Percentiles rank a stretch among this genome's conserved stretches.
Conservation (phyloP, 2,329 filamentous ascomycete species). For the Sporothrix brasiliensis region DNA sequence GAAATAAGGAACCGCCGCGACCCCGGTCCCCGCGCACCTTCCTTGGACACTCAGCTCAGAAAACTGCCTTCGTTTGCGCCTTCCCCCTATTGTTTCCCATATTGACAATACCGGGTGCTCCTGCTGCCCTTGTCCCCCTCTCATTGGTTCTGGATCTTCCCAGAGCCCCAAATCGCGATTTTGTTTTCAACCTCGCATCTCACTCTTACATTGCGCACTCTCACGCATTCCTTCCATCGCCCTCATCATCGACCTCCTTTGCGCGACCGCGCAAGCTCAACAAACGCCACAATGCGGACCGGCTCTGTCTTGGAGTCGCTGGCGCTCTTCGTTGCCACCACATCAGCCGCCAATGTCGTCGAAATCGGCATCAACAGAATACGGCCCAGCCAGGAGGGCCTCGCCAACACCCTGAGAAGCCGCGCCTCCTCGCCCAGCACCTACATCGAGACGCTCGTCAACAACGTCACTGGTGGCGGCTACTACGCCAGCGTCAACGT, state of each 20-base stretch:
- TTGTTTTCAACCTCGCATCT: not conserved
- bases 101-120: conserved; percentile 17
- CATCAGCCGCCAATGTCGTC: conserved; percentile 33
- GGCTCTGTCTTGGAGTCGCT: conserved; percentile 13
- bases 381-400: conserved; percentile 31
- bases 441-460: conserved; percentile 49
- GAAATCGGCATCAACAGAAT: conserved; percentile 36
- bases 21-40: conserved; percentile 4
- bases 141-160: conserved; percentile 3
- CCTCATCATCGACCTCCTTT: not conserved
- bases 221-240: no score
- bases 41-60: conserved; percentile 18
- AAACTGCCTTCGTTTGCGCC: conserved; percentile 23
- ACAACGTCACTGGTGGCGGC: conserved; percentile 58
- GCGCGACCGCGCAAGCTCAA: conserved; percentile 1
- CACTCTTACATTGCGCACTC: not conserved
- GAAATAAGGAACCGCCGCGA: conserved; percentile 11
- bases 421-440: conserved; percentile 37
- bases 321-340: conserved; percentile 26
- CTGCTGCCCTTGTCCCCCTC: not conserved
- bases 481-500: conserved; percentile 62
- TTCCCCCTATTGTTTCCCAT: conserved; percentile 23
- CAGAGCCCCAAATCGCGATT: conserved; percentile 19
- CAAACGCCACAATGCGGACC: conserved; percentile 14
- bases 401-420: conserved; percentile 33